phyloP scores from a whole-genome alignment of 192 early-diverging fungal species.

The Coemansia sp. region DNA sequence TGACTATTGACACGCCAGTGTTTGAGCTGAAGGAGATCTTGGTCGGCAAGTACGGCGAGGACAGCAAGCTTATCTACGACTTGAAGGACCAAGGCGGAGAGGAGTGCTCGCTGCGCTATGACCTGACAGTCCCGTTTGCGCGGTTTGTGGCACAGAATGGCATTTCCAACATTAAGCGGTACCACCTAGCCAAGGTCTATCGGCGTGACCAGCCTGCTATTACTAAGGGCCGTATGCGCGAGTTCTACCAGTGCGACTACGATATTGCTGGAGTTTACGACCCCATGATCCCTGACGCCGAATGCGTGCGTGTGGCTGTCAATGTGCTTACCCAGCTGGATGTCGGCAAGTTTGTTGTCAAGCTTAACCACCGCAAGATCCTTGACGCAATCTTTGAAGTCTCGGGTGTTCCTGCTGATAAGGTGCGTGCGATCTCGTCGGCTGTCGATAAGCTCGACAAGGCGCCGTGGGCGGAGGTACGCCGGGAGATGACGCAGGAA shows the following conservation, averaged over 20 bases:
- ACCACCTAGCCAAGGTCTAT: conserved; percentile 99
- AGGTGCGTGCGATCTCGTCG: conserved; percentile 91
- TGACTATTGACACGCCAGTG: conserved; percentile 98
- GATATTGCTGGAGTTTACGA: conserved; percentile 96
- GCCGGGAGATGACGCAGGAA: conserved; percentile 90
- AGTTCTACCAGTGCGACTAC: conserved; percentile 99
- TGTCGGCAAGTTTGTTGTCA: conserved; percentile 88
- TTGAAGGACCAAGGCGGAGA: conserved; percentile 97
- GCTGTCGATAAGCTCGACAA: conserved; percentile 99
- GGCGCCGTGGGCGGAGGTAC: conserved; percentile 91
- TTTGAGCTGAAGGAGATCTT: conserved; percentile 98
- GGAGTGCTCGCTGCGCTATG: conserved; percentile 92
- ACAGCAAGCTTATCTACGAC: conserved; percentile 98
- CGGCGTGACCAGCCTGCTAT: conserved; percentile 97
- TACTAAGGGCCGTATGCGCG: conserved; percentile 98
- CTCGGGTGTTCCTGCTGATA: conserved; percentile 88
- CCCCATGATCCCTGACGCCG: conserved; percentile 96
- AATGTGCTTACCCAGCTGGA: conserved; percentile 83
- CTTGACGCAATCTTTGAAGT: conserved; percentile 97
- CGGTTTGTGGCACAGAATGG: conserved; percentile 93
- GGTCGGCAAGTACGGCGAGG: conserved; percentile 76
- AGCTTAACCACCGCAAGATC: conserved; percentile 97
- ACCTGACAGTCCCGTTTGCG: conserved; percentile 98
- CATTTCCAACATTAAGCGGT: conserved; percentile 88
- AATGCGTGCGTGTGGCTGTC: conserved; percentile 77